Evolutionary conservation across 306 rosid species (phyloP).

Genomic region (Vigna mungo): DNA sequence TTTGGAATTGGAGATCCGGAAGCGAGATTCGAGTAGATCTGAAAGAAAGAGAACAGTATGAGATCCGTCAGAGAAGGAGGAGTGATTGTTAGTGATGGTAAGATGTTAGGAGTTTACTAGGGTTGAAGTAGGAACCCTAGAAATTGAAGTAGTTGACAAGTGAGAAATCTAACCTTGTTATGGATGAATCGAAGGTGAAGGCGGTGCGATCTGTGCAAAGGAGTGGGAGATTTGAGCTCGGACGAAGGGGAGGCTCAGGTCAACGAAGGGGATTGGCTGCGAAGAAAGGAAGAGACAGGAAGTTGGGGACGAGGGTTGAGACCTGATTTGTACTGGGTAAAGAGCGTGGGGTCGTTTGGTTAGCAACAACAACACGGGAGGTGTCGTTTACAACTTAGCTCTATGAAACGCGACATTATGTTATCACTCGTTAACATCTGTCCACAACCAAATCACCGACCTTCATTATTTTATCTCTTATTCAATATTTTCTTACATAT

Average conservation of each 20-base stretch:
- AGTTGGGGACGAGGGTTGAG: constrained; percentile 45
- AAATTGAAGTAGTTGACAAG: constrained; percentile 28
- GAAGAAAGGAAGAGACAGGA: constrained; percentile 27
- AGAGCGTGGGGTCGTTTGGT: constrained; percentile 48
- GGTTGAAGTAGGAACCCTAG: constrained; percentile 52
- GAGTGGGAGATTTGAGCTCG: neutral
- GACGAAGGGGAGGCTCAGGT: constrained; percentile 8
- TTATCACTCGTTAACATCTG: constrained; percentile 42
- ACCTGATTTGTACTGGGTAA: constrained; percentile 43
- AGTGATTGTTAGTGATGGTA: constrained; percentile 19
- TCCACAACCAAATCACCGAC: constrained; percentile 31
- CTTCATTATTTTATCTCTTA: neutral
- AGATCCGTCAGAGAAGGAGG: neutral
- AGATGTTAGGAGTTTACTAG: constrained; percentile 26
- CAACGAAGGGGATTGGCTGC: constrained; percentile 15
- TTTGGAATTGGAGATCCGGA: neutral
- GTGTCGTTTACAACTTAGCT: constrained; percentile 49
- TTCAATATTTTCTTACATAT: neutral
- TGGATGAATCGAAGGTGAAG: neutral
- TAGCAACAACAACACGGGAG: constrained; percentile 23
- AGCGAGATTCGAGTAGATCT: constrained; percentile 60
- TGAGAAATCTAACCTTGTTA: constrained; percentile 64
- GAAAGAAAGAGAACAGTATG: constrained; percentile 34
- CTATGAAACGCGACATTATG: constrained; percentile 35
- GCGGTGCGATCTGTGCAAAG: constrained; percentile 50